phyloP scores from a whole-genome alignment of 352 stramenopile genomes.

The Phytophthora agathidicida region DNA sequence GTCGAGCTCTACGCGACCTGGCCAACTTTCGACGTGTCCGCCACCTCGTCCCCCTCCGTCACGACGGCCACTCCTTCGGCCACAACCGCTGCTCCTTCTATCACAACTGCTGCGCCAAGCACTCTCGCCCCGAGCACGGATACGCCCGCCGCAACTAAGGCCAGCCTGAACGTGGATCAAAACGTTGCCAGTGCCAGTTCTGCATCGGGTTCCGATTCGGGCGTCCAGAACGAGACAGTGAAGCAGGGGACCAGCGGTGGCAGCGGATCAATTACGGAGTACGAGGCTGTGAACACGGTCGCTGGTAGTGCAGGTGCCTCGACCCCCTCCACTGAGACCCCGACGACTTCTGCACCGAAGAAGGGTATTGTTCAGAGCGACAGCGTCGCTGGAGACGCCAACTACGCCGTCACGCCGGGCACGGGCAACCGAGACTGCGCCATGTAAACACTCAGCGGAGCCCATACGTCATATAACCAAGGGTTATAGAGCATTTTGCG shows the following conservation, averaged over 20 bases:
- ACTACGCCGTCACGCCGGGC: constrained; percentile 9
- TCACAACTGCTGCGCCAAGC: no score
- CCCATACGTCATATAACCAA: neutral
- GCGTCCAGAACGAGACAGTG: constrained; percentile 9
- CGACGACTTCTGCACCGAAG: neutral
- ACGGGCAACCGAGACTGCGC: constrained; percentile 16
- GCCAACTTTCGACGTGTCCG: constrained; percentile 49
- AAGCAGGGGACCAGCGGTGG: constrained; percentile 3
- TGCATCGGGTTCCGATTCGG: constrained; percentile 11
- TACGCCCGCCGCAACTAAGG: constrained; percentile 5
- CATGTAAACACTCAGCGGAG: constrained; percentile 15
- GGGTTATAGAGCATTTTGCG: no score
- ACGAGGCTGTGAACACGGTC: constrained; percentile 6
- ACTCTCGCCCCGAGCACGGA: no score
- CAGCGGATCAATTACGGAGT: constrained; percentile 10
- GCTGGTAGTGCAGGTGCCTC: constrained; percentile 1
- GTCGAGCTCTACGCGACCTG: constrained; percentile 64
- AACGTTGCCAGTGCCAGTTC: neutral
- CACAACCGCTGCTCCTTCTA: constrained; percentile 8
- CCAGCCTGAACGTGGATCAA: constrained; percentile 4
- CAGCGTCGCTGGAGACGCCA: constrained; percentile 12
- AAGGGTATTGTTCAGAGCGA: constrained; percentile 1
- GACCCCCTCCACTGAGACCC: neutral
- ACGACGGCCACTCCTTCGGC: constrained; percentile 9
- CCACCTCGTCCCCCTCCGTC: neutral